phyloP scores from a whole-genome alignment of 169 alveolate genomes.

The Cryptosporidium xiaoi region DNA sequence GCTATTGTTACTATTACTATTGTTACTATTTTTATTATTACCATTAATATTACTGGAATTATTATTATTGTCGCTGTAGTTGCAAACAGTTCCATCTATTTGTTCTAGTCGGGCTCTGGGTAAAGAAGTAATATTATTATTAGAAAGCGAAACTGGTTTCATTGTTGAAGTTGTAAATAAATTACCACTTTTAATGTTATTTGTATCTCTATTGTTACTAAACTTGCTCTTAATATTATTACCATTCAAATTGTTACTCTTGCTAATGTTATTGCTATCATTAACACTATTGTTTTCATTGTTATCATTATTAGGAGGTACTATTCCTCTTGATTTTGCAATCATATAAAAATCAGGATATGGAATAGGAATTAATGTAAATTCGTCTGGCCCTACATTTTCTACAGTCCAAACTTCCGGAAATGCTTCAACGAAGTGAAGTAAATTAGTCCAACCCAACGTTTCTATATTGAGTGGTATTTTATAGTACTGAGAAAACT shows the following conservation, averaged over 20 bases:
- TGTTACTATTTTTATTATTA: too few relatives aligned
- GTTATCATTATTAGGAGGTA: not conserved
- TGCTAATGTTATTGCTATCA: not conserved
- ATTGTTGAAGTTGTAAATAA: too few relatives aligned
- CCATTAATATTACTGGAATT: too few relatives aligned
- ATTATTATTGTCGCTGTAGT: too few relatives aligned
- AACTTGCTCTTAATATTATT: too few relatives aligned
- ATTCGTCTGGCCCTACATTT: constrained; percentile 73
- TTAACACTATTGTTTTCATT: not conserved
- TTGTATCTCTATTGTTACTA: too few relatives aligned
- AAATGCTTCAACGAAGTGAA: constrained; percentile 69
- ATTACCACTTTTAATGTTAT: too few relatives aligned
- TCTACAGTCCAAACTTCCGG: constrained; percentile 74
- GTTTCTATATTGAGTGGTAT: constrained; percentile 54
- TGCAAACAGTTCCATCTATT: too few relatives aligned
- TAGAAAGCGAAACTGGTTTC: too few relatives aligned
- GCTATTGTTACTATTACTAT: too few relatives aligned
- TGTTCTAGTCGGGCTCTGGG: too few relatives aligned
- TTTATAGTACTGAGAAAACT: constrained; percentile 41
- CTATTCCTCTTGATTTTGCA: constrained; percentile 38
- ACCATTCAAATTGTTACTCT: not conserved
- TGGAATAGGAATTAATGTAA: constrained; percentile 61
- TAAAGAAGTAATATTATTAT: too few relatives aligned
- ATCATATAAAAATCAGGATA: constrained; percentile 58
- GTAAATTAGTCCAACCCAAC: constrained; percentile 68